Evolutionary conservation across 108 stramenopile species (phyloP).

Genomic region (Chaetoceros tenuissimus): DNA sequence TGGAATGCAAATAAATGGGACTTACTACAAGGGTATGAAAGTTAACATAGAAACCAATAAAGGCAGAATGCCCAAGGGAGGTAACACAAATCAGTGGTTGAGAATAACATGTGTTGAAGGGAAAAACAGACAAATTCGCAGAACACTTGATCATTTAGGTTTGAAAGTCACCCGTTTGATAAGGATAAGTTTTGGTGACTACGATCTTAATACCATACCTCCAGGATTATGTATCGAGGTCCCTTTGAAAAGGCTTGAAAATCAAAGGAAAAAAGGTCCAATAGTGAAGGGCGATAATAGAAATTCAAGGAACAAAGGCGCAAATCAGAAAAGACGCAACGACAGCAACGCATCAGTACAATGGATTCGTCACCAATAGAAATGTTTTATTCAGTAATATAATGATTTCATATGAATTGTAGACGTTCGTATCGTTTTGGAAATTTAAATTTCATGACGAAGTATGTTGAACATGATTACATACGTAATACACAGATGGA

Average conservation of each 20-base stretch:
- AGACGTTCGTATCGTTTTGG: no score
- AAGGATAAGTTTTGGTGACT: slow-evolving; percentile 66
- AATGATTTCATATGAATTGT: not conserved
- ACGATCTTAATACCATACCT: slow-evolving; percentile 70
- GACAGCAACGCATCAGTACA: not conserved
- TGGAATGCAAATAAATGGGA: slow-evolving; percentile 17
- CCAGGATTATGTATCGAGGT: slow-evolving; percentile 65
- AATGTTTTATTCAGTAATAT: not conserved
- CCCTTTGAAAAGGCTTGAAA: slow-evolving; percentile 31
- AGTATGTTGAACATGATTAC: no score
- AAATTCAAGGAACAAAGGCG: not conserved
- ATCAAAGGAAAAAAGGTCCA: slow-evolving; percentile 19
- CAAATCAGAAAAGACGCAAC: no score
- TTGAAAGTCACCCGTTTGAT: slow-evolving; percentile 67
- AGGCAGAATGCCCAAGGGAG: slow-evolving; percentile 3
- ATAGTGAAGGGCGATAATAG: not conserved
- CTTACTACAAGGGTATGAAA: slow-evolving; percentile 49
- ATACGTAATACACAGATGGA: no score
- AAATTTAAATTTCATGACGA: no score
- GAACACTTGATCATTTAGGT: slow-evolving; percentile 50
- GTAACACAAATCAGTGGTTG: slow-evolving; percentile 61
- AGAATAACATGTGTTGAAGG: slow-evolving; percentile 62
- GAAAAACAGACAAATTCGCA: slow-evolving; percentile 73
- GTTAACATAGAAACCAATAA: slow-evolving; percentile 37
- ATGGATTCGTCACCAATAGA: not conserved